Evolutionary conservation across 1,284 basidiomycete species (phyloP).

Genomic region (Cryptococcus sp.): DNA sequence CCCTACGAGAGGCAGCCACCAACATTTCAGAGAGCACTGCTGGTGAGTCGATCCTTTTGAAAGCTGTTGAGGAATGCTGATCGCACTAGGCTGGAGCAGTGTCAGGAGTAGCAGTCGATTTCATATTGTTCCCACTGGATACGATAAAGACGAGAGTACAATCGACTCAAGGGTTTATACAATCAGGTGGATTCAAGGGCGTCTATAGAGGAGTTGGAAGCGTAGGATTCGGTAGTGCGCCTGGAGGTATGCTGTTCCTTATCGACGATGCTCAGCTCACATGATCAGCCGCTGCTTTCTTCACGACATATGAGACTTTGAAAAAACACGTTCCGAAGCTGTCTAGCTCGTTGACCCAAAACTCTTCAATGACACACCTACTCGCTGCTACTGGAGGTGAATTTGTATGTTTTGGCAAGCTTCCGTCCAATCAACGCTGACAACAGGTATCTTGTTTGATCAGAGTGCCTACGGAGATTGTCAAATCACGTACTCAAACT

Average conservation of each 20-base stretch:
- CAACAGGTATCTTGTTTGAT: conserved; percentile 81
- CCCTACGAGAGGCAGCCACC: conserved; percentile 18
- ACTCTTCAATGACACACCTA: conserved; percentile 72
- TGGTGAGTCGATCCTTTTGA: conserved; percentile 20
- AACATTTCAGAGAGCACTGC: conserved; percentile 34
- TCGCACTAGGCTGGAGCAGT: conserved; percentile 71
- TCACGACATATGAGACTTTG: conserved; percentile 86
- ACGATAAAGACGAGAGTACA: conserved; percentile 95
- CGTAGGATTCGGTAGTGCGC: conserved; percentile 91
- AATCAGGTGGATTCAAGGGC: conserved; percentile 83
- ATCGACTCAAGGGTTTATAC: conserved; percentile 76
- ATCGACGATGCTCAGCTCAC: not conserved
- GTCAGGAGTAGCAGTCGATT: conserved; percentile 85
- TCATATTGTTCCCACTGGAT: conserved; percentile 95
- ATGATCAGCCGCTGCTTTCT: conserved; percentile 80
- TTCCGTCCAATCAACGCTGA: conserved; percentile 8
- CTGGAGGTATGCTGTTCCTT: conserved; percentile 62
- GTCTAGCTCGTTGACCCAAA: conserved; percentile 51
- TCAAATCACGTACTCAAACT: conserved; percentile 81
- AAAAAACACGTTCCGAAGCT: conserved; percentile 63
- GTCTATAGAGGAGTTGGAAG: conserved; percentile 94
- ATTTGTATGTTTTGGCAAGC: conserved; percentile 56
- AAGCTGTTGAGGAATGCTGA: not conserved
- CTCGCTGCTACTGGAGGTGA: conserved; percentile 74
- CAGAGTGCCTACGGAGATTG: conserved; percentile 89